Percentiles rank a stretch among this genome's conserved stretches.
Conservation (phyloP, 345 rosid genomes). For the Mangifera indica region DNA sequence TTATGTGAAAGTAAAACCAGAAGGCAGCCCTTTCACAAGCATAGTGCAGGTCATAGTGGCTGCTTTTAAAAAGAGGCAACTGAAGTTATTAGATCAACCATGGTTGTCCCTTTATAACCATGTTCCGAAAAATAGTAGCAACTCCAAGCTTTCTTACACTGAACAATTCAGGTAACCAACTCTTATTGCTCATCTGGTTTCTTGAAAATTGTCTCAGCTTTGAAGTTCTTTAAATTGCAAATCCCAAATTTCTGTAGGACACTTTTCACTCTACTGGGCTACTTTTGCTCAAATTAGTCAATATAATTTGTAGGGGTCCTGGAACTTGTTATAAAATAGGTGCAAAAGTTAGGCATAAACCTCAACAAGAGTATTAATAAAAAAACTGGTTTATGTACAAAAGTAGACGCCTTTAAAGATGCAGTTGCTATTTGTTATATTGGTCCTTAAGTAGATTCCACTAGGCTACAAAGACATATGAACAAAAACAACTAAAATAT, state of each 20-base stretch:
- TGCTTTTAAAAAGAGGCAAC: conserved; percentile 53
- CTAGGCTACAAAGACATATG: not conserved
- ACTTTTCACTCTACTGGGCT: not conserved
- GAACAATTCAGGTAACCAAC: conserved; percentile 43
- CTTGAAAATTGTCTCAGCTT: not conserved
- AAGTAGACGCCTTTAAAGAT: not conserved
- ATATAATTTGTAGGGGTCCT: no score
- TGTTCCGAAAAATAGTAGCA: conserved; percentile 28
- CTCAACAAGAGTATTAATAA: not conserved
- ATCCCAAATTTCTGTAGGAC: not conserved
- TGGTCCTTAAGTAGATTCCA: not conserved
- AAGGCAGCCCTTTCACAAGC: conserved; percentile 39
- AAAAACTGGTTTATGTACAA: not conserved
- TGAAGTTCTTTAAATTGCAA: not conserved
- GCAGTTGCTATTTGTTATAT: not conserved
- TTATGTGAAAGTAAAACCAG: conserved; percentile 40
- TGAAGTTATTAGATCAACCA: conserved; percentile 47
- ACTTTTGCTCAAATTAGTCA: no score
- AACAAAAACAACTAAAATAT: not conserved
- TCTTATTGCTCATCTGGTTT: not conserved
- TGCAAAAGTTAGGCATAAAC: no score
- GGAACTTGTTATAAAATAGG: no score
- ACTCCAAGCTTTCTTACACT: conserved; percentile 40
- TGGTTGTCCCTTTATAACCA: conserved; percentile 33
- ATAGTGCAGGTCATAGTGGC: conserved; percentile 44